Evolutionary conservation across 2,329 filamentous ascomycete genomes (phyloP), one percentile per base, ranked within the genome.

Genomic region (Neocatenulostroma microsporum): DNA sequence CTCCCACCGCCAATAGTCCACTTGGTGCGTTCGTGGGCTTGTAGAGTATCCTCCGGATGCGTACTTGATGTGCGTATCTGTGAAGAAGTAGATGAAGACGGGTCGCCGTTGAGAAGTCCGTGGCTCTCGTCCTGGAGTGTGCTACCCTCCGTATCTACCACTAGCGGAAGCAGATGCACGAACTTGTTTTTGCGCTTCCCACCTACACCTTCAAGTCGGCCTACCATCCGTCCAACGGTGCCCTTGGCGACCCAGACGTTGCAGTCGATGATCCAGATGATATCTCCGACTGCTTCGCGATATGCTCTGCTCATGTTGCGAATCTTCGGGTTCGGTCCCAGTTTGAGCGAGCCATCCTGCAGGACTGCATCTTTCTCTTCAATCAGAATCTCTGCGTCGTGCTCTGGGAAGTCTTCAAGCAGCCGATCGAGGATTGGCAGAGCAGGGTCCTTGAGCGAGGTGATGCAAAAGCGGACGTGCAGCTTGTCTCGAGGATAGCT

Each of bases 311-410:
- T 95, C 70, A 96, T 85, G 59, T 98, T 98, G 34, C 91, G 74
- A 50, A 98, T 93, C 68, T 98, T 98, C n/a, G 91, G 91, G 55
- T 98, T 98, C 1, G 91, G 91, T 0, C 93, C 93, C 39, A 96
- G 71, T 17, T 43, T 40, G 13, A 28, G 30, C 30, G 70, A 62
- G 36, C 70, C 71, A 20, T 70, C 72, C 36, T 76, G 72, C 7
- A 94, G 66, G 20, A 77, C 60, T 1, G 82, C 77, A 56, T 94
- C 87, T 41, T 94, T 82, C 33, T 83, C 76, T 64, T 95, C 89
- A 31, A 95, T 70, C 9, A 88, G 71, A 3, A 96, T 69, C 35
- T 72, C 73, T 2, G 78, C 80, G 62, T 94, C 80, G 49, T 77
- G 73, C 10, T 66, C 61, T 0, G 84, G 77, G 49, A 88, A 89